These are phyloP conservation scores for Vigna unguiculata DNA, from an alignment of 306 rosid species.

Conservation along the genomic window DNA sequence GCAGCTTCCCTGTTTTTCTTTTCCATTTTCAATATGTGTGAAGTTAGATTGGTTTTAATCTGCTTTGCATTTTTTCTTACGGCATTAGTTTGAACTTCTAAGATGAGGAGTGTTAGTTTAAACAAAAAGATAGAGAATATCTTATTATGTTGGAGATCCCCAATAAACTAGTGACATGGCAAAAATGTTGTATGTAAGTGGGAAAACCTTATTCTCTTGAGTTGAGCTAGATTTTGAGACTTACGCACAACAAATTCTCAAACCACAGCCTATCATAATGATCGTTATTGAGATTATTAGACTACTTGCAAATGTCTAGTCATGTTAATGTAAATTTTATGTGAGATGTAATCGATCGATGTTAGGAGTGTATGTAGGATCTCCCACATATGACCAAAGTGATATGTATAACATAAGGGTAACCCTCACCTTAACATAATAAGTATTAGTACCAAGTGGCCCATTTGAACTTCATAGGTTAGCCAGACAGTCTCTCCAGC, in stretches of 20 bases:
- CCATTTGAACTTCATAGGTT: constrained; percentile 31
- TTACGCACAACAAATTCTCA: background rate
- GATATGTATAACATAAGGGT: background rate
- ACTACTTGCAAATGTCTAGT: background rate
- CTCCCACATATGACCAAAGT: background rate
- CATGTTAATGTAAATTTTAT: background rate
- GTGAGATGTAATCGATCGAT: background rate
- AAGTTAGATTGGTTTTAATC: constrained; percentile 13
- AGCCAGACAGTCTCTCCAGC: constrained; percentile 21
- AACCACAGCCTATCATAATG: background rate
- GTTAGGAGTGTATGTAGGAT: background rate
- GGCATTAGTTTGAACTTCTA: constrained; percentile 36
- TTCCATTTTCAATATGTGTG: constrained; percentile 9
- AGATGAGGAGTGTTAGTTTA: constrained; percentile 13
- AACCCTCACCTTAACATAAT: background rate
- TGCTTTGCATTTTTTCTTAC: constrained; percentile 16
- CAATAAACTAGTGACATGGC: background rate
- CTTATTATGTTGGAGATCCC: background rate
- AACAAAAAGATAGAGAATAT: background rate
- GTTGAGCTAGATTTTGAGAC: background rate
- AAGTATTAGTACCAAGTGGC: constrained; percentile 27
- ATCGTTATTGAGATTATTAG: background rate
- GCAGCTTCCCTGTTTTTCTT: constrained; percentile 8
- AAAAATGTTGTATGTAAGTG: background rate
- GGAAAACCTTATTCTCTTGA: background rate